Conservation (phyloP, 176 grass and related monocot species). For the Bothriochloa decipiens region DNA sequence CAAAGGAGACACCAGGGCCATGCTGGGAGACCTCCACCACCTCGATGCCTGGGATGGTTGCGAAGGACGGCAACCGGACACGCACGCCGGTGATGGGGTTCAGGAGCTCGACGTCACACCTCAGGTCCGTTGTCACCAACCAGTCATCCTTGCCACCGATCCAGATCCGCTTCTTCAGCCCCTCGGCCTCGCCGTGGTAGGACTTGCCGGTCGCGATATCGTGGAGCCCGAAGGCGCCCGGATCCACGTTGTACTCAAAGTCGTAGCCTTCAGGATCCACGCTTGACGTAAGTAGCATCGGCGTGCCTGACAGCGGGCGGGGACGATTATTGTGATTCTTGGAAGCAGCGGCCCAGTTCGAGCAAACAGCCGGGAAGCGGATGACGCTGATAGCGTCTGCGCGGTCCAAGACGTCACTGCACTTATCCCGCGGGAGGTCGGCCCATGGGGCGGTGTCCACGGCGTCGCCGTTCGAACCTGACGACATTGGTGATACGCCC, state of each 20-base stretch:
- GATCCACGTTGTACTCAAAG: not conserved
- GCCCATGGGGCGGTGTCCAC: not conserved
- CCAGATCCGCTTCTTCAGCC: not conserved
- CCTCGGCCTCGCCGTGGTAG: not conserved
- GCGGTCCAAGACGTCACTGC: not conserved
- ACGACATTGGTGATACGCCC: not conserved
- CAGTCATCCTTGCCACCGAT: slow-evolving; percentile 28
- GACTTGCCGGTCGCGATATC: slow-evolving; percentile 1
- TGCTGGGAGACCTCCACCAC: not conserved
- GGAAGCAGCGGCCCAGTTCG: not conserved
- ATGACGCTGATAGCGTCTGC: not conserved
- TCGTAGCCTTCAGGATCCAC: not conserved
- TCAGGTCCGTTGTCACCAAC: not conserved
- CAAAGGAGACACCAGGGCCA: not conserved
- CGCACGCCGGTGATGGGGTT: not conserved
- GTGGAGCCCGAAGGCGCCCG: not conserved
- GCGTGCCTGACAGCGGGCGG: not conserved
- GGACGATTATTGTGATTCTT: not conserved
- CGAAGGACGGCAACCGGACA: not conserved
- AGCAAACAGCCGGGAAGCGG: slow-evolving; percentile 10
- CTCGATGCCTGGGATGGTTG: not conserved
- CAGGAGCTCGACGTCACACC: not conserved
- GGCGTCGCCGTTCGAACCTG: not conserved
- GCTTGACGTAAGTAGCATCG: not conserved
- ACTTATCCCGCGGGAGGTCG: not conserved